phyloP scores from a whole-genome alignment of 1,139 yeast genomes.

The Kodamaea alishanica region DNA sequence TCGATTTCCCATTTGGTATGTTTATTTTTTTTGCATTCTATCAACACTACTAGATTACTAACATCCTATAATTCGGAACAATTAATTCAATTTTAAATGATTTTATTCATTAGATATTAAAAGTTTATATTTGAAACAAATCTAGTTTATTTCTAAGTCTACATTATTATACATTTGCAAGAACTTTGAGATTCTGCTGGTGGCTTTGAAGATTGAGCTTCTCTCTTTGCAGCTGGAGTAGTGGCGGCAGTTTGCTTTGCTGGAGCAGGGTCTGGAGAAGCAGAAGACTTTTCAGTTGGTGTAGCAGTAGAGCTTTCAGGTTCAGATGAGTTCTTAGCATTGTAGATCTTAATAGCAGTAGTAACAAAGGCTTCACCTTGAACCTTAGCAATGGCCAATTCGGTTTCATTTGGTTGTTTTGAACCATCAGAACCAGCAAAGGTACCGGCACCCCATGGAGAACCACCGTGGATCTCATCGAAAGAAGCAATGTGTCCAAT shows the following conservation, averaged over 20 bases:
- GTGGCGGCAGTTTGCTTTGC: constrained; percentile 1
- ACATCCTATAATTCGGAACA: not conserved
- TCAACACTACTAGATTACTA: not conserved
- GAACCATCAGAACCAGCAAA: constrained; percentile 49
- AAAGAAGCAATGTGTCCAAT: constrained; percentile 32
- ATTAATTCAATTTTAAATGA: no score
- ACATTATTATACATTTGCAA: constrained; percentile 15
- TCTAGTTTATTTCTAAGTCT: not conserved
- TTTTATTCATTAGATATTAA: no score
- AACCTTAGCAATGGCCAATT: constrained; percentile 33
- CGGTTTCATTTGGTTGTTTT: constrained; percentile 39
- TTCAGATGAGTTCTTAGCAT: not conserved
- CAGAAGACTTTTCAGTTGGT: constrained; percentile 8
- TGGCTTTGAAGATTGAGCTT: constrained; percentile 9
- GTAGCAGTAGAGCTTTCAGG: not conserved
- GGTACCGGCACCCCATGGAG: constrained; percentile 53
- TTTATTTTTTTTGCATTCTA: not conserved
- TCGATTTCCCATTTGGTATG: constrained; percentile 5
- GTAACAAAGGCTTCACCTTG: constrained; percentile 45
- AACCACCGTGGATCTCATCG: constrained; percentile 43
- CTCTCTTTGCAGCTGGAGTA: constrained; percentile 4
- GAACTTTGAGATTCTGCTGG: constrained; percentile 9
- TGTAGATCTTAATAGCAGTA: constrained; percentile 26
- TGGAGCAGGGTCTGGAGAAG: constrained; percentile 10
- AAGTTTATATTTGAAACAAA: no score